Conservation (phyloP, 495 filamentous ascomycete genomes). For the Trichodelitschia bisporula region DNA sequence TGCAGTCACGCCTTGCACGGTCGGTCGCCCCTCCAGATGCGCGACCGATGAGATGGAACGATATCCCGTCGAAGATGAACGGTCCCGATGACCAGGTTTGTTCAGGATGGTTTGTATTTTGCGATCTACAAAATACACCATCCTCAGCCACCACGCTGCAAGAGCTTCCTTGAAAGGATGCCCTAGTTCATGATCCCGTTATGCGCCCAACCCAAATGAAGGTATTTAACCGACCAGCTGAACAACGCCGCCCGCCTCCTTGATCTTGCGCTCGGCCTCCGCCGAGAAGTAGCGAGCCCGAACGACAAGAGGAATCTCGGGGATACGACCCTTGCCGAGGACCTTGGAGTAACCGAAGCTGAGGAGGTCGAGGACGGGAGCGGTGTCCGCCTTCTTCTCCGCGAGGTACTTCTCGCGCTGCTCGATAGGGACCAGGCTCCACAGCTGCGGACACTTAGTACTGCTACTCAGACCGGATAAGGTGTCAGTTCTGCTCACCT, state of each 20-base stretch:
- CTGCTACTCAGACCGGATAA: too few relatives aligned
- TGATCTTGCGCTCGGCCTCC: constrained; percentile 86
- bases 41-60: too few relatives aligned
- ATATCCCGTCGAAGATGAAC: too few relatives aligned
- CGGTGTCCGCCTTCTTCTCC: constrained; percentile 50
- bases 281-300: constrained; percentile 71
- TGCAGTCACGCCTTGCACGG: too few relatives aligned
- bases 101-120: constrained; percentile 12
- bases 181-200: not conserved
- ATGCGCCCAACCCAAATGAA: not conserved
- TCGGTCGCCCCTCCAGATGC: too few relatives aligned
- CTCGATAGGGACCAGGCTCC: constrained; percentile 60
- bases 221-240: constrained; percentile 65
- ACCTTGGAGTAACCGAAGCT: constrained; percentile 83
- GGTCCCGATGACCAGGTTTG: too few relatives aligned
- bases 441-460: constrained; percentile 33
- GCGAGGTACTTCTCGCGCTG: constrained; percentile 60
- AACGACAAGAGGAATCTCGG: constrained; percentile 65
- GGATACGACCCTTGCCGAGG: constrained; percentile 77
- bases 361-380: constrained; percentile 79
- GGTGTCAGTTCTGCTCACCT: constrained; percentile 30
- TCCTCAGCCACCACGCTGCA: constrained; percentile 17
- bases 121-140: constrained; percentile 6
- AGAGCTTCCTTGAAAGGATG: constrained; percentile 3
- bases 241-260: constrained; percentile 71